Base-by-base conservation (phyloP, 2,329 filamentous ascomycete species). In the Cladobotryum mycophilum region DNA sequence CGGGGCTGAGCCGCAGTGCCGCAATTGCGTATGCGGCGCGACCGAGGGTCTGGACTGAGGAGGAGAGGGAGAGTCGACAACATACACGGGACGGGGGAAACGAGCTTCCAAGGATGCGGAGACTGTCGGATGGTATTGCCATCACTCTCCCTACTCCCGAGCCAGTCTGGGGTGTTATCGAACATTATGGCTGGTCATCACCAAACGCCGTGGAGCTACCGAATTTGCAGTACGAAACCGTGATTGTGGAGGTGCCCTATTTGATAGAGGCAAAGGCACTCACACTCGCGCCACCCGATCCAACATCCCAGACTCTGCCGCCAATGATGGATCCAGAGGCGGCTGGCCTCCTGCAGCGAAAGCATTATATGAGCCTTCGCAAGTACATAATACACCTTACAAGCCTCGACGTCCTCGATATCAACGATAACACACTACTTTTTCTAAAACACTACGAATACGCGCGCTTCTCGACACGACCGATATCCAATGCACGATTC, bases 211-310 rank as follows among this genome's bases (percentile, higher is more conserved):
- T 79, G 8, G 87, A 93, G 62, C 71, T 93, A 15, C 84, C 89
- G 4, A 82, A 89, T 61, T 70, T 97, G n/a, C 84, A 95, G 56
- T 97, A 95, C 67, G 79, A 77, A 59, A 82, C 83, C 2, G 89
- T 99, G 20, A 76, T 96, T 15, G 77, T 80, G 36, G 92, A 97
- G 67, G 76, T 99, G 20, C 89, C 91, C 1, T 86, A 95, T 63
- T 76, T 97, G 25, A 88, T 97, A 55, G 92, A 97, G 71, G 92
- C 89, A 9, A 92, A 92, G 66, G 92, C 90, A 1, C 82, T 96
- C n/a, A 90, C 88, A 0, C 78, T 96, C 36, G 89, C 87, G 0
- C 89, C 85, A 30, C 73, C 75, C 1, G 74, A 70, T 56, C 71
- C 66, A 35, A 67, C 61, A 34, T 72, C 70, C 15, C 60, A 61